These are phyloP conservation scores for Coleophoma cylindrospora DNA, from an alignment of 2,329 filamentous ascomycete genomes.

Conservation along the genomic window DNA sequence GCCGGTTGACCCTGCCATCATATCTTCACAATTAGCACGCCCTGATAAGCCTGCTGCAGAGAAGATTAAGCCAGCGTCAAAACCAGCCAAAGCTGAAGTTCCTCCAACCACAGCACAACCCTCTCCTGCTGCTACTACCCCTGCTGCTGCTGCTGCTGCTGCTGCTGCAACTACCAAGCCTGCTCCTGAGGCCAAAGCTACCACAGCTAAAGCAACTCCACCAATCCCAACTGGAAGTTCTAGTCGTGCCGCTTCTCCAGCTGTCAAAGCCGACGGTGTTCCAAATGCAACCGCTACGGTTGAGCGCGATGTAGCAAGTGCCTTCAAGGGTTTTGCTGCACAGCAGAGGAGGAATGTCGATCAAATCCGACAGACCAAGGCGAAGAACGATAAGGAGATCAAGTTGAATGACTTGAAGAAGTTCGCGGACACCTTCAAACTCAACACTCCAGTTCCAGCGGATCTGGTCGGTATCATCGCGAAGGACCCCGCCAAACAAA, in stretches of 20 bases:
- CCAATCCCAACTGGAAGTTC: slow-evolving; percentile 25
- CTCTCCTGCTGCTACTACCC: slow-evolving; percentile 1
- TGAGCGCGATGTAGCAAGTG: slow-evolving; percentile 54
- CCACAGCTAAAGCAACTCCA: slow-evolving; percentile 18
- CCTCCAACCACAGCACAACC: slow-evolving; percentile 18
- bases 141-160: slow-evolving; percentile 1
- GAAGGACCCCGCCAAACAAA: slow-evolving; percentile 92
- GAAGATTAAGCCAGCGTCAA: slow-evolving; percentile 20
- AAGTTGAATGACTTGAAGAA: slow-evolving; percentile 94
- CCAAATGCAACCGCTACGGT: slow-evolving; percentile 56
- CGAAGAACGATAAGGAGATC: slow-evolving; percentile 75
- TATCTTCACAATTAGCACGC: slow-evolving; percentile 71
- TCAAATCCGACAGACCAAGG: slow-evolving; percentile 51
- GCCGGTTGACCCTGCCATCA: slow-evolving; percentile 83
- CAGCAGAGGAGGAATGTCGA: slow-evolving; percentile 51
- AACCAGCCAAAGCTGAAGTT: slow-evolving; percentile 16
- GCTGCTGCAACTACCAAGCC: slow-evolving; percentile 6
- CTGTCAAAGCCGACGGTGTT: slow-evolving; percentile 25
- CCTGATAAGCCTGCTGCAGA: slow-evolving; percentile 30
- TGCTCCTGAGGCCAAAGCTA: slow-evolving; percentile 24
- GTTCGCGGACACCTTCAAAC: slow-evolving; percentile 90
- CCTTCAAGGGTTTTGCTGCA: slow-evolving; percentile 60
- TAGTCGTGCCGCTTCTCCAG: slow-evolving; percentile 24
- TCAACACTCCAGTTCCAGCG: slow-evolving; percentile 84
- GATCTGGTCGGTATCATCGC: slow-evolving; percentile 93